Evolutionary conservation across 2,329 filamentous ascomycete species (phyloP).

Genomic region (Phaeoacremonium minimum): DNA sequence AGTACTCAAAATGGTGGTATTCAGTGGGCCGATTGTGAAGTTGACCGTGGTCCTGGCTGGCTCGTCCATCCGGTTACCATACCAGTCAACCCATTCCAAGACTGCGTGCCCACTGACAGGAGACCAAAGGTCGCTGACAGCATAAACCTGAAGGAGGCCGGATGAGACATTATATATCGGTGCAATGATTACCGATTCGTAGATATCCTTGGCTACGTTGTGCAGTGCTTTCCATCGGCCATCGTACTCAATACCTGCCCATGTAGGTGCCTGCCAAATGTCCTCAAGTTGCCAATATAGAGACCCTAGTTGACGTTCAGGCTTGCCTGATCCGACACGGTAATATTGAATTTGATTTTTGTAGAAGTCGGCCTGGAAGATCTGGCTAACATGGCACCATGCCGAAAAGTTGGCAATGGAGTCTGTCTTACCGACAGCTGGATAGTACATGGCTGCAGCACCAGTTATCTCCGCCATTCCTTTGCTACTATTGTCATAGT

Average conservation of each 20-base stretch:
- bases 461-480: constrained; percentile 56
- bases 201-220: constrained; percentile 53
- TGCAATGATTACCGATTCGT: constrained; percentile 52
- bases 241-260: constrained; percentile 60
- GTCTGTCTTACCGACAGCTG: constrained; percentile 47
- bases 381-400: constrained; percentile 58
- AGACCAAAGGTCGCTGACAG: constrained; percentile 54
- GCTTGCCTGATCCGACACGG: constrained; percentile 51
- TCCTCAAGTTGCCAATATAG: constrained; percentile 65
- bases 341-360: constrained; percentile 58
- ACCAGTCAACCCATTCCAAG: constrained; percentile 47
- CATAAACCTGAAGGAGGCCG: constrained; percentile 46
- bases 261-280: constrained; percentile 60
- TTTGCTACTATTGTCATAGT: constrained; percentile 33
- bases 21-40: constrained; percentile 46
- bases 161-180: constrained; percentile 48
- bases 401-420: constrained; percentile 53
- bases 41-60: too few species aligned
- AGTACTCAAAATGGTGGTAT: constrained; percentile 34
- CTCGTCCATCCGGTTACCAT: constrained; percentile 30
- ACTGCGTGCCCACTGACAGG: constrained; percentile 37
- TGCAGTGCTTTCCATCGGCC: constrained; percentile 61
- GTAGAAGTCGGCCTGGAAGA: constrained; percentile 63
- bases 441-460: constrained; percentile 52
- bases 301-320: constrained; percentile 53